Evolutionary conservation across 345 rosid genomes (phyloP).

Genomic region (Erodium maritimum): DNA sequence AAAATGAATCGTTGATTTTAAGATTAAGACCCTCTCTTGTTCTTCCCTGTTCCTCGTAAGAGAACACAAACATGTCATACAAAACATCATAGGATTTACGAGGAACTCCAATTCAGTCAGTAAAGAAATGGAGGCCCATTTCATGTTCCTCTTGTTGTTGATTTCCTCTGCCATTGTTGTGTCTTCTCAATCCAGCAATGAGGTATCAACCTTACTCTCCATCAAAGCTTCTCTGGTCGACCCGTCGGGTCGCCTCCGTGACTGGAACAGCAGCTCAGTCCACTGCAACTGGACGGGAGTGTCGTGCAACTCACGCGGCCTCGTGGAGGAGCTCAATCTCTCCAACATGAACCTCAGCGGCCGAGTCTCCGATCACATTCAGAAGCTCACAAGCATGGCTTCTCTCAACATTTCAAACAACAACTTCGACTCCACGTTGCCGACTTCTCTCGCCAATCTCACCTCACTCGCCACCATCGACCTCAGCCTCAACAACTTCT

Average conservation of each 20-base stretch:
- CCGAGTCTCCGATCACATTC: constrained; percentile 46
- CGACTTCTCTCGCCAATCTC: constrained; percentile 40
- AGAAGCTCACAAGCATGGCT: constrained; percentile 29
- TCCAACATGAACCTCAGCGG: constrained; percentile 70
- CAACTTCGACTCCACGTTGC: constrained; percentile 43
- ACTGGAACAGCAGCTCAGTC: constrained; percentile 32
- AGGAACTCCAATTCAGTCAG: too few species aligned
- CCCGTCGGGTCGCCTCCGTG: constrained; percentile 37
- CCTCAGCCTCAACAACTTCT: constrained; percentile 61
- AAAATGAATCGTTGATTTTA: too few species aligned
- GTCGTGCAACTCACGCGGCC: constrained; percentile 45
- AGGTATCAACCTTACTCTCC: constrained; percentile 35
- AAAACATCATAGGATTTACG: too few species aligned
- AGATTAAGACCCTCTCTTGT: too few species aligned
- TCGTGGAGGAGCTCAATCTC: constrained; percentile 55
- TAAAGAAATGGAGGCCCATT: too few species aligned
- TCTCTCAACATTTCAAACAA: constrained; percentile 46
- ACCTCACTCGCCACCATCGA: constrained; percentile 47
- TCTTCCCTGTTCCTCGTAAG: too few species aligned
- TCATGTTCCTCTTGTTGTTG: too few species aligned
- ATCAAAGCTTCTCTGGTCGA: constrained; percentile 53
- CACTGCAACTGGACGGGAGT: constrained; percentile 83
- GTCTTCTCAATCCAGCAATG: constrained; percentile 13
- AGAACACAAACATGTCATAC: too few species aligned
- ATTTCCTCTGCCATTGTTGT: too few species aligned